Evolutionary conservation across 164 flowering plant genomes (phyloP).

Genomic region (Berberis thunbergii): DNA sequence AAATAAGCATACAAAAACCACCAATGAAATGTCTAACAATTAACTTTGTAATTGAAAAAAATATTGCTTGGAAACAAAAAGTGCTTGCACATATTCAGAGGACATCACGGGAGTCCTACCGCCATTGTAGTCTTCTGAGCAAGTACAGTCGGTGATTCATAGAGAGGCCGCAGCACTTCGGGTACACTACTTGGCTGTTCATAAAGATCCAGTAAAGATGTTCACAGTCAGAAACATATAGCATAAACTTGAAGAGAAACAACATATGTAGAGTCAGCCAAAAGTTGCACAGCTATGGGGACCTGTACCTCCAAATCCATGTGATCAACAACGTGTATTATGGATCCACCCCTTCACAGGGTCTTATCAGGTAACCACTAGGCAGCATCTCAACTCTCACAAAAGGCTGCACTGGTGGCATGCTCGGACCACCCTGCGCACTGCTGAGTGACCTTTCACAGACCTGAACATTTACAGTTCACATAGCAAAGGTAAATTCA

Average conservation of each 20-base stretch:
- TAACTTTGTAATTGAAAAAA: no score
- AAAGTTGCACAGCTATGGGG: not conserved
- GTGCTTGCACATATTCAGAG: not conserved
- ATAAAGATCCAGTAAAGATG: not conserved
- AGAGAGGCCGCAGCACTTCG: conserved; percentile 89
- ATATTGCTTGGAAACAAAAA: not conserved
- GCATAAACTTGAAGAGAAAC: not conserved
- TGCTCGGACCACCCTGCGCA: conserved; percentile 78
- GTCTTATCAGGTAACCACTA: conserved; percentile 91
- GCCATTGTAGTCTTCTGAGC: conserved; percentile 92
- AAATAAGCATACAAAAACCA: not conserved
- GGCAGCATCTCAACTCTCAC: conserved; percentile 95
- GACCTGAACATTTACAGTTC: conserved; percentile 35
- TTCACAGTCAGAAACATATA: not conserved
- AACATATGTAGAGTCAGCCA: not conserved
- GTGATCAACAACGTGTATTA: conserved; percentile 93
- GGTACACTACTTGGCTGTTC: conserved; percentile 88
- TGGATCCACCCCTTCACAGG: conserved; percentile 99
- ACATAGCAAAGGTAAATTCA: not conserved
- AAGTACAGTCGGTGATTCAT: conserved; percentile 82
- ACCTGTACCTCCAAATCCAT: conserved; percentile 77
- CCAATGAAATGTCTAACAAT: not conserved
- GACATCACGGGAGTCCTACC: conserved; percentile 24
- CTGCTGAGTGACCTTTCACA: conserved; percentile 89
- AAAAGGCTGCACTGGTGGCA: conserved; percentile 85